Evolutionary conservation across 306 rosid species (phyloP).

Genomic region (Cucumis melo): DNA sequence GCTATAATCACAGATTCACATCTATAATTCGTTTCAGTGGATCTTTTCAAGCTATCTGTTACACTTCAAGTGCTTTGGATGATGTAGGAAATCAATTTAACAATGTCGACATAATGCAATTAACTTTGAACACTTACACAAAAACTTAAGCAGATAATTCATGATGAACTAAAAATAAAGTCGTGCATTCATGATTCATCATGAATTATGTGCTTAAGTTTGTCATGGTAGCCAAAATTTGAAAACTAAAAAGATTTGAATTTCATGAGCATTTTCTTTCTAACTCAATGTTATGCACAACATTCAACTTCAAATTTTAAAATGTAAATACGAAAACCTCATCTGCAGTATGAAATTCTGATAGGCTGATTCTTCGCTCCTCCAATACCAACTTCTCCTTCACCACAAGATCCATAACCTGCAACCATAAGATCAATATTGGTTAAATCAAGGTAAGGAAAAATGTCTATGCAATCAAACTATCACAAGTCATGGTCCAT

Average conservation of each 20-base stretch:
- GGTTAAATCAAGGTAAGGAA: not conserved
- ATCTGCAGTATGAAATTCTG: conserved; percentile 78
- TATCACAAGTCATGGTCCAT: not conserved
- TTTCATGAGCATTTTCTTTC: not conserved
- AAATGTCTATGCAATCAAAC: not conserved
- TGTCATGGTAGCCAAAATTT: not conserved
- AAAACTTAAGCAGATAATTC: not conserved
- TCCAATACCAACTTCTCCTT: conserved; percentile 43
- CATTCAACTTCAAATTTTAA: not conserved
- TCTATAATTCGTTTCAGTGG: not conserved
- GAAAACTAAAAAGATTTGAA: not conserved
- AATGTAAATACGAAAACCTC: conserved; percentile 36
- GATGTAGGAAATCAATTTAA: not conserved
- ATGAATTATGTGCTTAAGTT: not conserved
- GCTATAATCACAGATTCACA: not conserved
- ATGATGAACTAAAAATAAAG: not conserved
- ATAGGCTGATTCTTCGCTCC: conserved; percentile 72
- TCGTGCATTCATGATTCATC: too few relatives aligned
- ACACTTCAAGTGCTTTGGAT: not conserved
- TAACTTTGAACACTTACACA: not conserved
- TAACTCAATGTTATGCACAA: not conserved
- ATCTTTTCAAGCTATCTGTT: not conserved
- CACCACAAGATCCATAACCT: conserved; percentile 78
- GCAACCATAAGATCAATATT: conserved; percentile 1
- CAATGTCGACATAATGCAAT: not conserved